Percentiles rank a stretch among this genome's conserved stretches.
Conservation (phyloP, 106 monocot species). For the Xerophyta viscosa region DNA sequence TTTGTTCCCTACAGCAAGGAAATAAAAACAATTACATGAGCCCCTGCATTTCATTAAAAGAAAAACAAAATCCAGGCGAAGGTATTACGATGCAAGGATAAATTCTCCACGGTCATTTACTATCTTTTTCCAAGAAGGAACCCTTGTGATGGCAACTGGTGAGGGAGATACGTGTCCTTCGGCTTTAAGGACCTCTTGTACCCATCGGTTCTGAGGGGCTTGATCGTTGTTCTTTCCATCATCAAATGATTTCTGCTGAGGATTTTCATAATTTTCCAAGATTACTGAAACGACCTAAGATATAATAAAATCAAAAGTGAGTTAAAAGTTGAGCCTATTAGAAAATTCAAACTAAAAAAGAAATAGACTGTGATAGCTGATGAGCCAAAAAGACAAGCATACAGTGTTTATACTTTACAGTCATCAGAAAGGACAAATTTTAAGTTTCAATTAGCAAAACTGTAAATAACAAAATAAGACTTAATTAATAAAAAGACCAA, state of each 20-base stretch:
- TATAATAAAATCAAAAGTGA: conserved; percentile 9
- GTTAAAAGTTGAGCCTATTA: too few species aligned
- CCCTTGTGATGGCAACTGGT: conserved; percentile 21
- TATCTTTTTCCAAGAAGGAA: conserved; percentile 76
- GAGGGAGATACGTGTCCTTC: conserved; percentile 50
- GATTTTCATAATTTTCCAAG: conserved; percentile 64
- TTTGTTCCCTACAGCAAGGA: conserved; percentile 81
- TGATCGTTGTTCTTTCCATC: conserved; percentile 12
- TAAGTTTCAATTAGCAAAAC: too few species aligned
- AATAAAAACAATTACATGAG: too few species aligned
- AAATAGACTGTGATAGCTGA: too few species aligned
- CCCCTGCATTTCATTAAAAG: too few species aligned
- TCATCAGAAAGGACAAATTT: too few species aligned
- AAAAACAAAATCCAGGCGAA: too few species aligned
- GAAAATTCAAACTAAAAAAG: too few species aligned
- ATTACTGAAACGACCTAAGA: conserved; percentile 77
- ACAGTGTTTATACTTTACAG: too few species aligned
- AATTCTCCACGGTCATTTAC: conserved; percentile 48
- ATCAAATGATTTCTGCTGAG: conserved; percentile 32
- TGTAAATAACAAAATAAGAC: too few species aligned
- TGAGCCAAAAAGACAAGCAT: too few species aligned
- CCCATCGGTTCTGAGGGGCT: conserved; percentile 40
- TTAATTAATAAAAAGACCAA: too few species aligned
- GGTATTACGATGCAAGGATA: conserved; percentile 52
- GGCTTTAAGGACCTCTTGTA: conserved; percentile 66